Base-by-base conservation (phyloP, 129 eudicot genomes). In the Saposhnikovia divaricata region DNA sequence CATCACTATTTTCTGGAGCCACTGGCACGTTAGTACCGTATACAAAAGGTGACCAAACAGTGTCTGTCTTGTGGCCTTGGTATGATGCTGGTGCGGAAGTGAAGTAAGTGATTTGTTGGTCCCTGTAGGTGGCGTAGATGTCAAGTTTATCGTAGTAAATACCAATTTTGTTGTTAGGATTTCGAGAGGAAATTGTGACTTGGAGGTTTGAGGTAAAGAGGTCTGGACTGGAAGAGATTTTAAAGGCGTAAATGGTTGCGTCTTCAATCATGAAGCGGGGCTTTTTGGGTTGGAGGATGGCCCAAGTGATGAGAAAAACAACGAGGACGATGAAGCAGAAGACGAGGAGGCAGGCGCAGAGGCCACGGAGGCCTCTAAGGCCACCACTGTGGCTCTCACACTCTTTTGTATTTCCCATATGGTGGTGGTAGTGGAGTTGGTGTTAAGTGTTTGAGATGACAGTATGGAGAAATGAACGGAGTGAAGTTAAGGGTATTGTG, bases 41-140 rank as follows among this genome's bases (percentile, higher is more conserved):
- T 1, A 93, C 47, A 28, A 89, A 91, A 2, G 98, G 98, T 2
- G 97, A 91, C 95, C 94, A 93, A 5, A 89, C 85, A 81, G 86
- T 89, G 42, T 46, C 50, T 57, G 83, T 90, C 45, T 88, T 84
- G 34, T 88, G 91, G 83, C 93, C 95, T 78, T 93, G 98, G 76
- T 93, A 93, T 0, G 85, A 90, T 8, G 95, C 82, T 1, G 90
- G 95, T 25, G 89, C 87, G 8, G 43, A 75, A 23, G 97, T 89
- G 88, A 81, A 84, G 80, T 88, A 90, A 11, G 93, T 91, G 78
- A 93, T 88, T 72, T 91, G 98, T 61, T 93, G 98, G 84, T 74
- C 74, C 37, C 80, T 90, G 77, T 91, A 93, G 28, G 84, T 81
- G 86, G 98, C 98, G 83, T 81, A 91, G 42, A 86, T 72, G 78